phyloP scores from a whole-genome alignment of 2,329 filamentous ascomycete genomes.

The Aspergillus sp. region DNA sequence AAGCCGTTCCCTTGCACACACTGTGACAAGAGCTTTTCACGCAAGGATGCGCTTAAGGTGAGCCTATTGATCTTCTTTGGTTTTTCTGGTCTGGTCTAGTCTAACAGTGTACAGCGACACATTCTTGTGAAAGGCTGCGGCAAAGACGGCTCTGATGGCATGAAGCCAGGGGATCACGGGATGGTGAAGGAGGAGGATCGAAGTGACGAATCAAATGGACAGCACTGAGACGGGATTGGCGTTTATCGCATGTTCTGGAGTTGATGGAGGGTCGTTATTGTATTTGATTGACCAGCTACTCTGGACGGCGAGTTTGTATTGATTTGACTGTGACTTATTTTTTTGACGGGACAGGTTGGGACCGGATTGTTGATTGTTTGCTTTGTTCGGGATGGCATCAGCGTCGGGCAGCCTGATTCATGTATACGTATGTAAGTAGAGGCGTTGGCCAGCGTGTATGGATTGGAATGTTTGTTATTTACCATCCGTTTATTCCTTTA shows the following conservation, averaged over 20 bases:
- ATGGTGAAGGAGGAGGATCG: constrained; percentile 24
- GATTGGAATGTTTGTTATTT: neutral
- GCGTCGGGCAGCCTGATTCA: constrained; percentile 10
- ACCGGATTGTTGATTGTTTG: constrained; percentile 1
- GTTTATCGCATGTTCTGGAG: neutral
- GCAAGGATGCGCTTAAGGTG: constrained; percentile 97
- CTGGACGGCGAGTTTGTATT: constrained; percentile 8
- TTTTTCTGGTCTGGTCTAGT: no score
- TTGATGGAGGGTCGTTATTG: constrained; percentile 3
- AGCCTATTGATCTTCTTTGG: constrained; percentile 23
- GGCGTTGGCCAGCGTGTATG: constrained; percentile 12
- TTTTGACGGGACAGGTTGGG: neutral
- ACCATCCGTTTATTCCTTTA: neutral
- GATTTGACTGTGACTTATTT: constrained; percentile 3
- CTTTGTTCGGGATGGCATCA: constrained; percentile 12
- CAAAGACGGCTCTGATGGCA: constrained; percentile 42
- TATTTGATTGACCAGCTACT: constrained; percentile 4
- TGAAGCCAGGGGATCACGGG: constrained; percentile 2
- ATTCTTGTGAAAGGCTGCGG: constrained; percentile 69
- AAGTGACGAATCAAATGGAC: constrained; percentile 15
- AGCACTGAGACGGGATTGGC: neutral
- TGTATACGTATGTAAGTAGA: constrained; percentile 21
- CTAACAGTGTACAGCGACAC: constrained; percentile 54
- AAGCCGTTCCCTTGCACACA: constrained; percentile 92
- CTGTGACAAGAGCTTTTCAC: constrained; percentile 95